These are phyloP conservation scores for Westerdykella ornata DNA, from an alignment of 2,329 filamentous ascomycete species.

Conservation along the genomic window DNA sequence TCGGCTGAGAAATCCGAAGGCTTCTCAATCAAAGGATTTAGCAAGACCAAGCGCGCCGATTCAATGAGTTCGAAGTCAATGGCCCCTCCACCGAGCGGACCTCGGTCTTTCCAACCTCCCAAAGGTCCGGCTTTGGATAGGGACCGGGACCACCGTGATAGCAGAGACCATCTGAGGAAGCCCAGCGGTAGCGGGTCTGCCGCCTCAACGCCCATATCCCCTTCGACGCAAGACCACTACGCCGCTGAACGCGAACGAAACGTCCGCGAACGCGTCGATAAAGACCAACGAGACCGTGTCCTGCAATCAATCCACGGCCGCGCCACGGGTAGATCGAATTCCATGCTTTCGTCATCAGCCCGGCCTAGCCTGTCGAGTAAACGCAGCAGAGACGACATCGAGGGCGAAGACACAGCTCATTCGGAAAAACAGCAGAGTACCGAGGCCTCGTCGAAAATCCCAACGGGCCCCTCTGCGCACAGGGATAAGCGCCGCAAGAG, in stretches of 20 bases:
- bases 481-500: slow-evolving; percentile 28
- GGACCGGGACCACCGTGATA: slow-evolving; percentile 18
- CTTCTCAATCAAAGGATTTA: slow-evolving; percentile 44
- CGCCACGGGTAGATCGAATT: neutral
- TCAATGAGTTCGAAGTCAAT: slow-evolving; percentile 19
- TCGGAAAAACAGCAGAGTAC: neutral
- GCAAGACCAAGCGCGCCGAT: slow-evolving; percentile 23
- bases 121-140: slow-evolving; percentile 35
- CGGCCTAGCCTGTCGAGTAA: slow-evolving; percentile 19
- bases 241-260: slow-evolving; percentile 58
- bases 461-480: slow-evolving; percentile 27
- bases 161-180: slow-evolving; percentile 11
- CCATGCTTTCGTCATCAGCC: neutral
- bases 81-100: slow-evolving; percentile 35
- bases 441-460: slow-evolving; percentile 8
- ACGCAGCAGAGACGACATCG: slow-evolving; percentile 24
- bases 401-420: slow-evolving; percentile 2
- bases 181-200: slow-evolving; percentile 1
- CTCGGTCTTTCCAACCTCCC: slow-evolving; percentile 30
- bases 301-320: slow-evolving; percentile 1
- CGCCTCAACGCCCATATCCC: slow-evolving; percentile 4
- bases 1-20: slow-evolving; percentile 33
- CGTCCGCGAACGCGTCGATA: slow-evolving; percentile 24
- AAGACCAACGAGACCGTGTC: slow-evolving; percentile 17
- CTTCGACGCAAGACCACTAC: slow-evolving; percentile 49